Base-by-base conservation (phyloP, 2,329 filamentous ascomycete genomes). In the Sarocladiaceae sp. region DNA sequence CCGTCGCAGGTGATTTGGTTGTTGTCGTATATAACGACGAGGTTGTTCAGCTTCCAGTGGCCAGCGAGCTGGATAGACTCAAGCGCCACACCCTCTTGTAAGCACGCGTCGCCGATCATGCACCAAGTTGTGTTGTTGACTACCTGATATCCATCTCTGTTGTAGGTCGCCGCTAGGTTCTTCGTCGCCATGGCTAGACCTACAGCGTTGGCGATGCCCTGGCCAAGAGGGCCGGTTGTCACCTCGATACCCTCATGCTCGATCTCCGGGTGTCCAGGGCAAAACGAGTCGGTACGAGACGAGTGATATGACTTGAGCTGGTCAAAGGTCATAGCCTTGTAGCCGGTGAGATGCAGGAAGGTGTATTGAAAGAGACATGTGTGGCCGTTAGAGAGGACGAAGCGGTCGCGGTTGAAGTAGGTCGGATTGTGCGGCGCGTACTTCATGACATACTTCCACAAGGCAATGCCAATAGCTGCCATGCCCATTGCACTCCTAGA, bases 321-420 rank as follows among this genome's bases (percentile, higher is more conserved):
- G 5, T 78, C 74, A 6, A 77, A 55, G 0, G 74, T 78, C 75
- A 75, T 76, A 47, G 59, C 58, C 48, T 70, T 67, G 59, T 76
- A 78, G 35, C 75, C 76, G 1, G 63, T 62, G 9, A 79, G 64
- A 47, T 80, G 71, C 7, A 75, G 59, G 48, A 78, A 72, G 0
- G 61, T 56, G 56, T 79, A 78, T 46, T 75, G 70, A 48, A 75
- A 77, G 18, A 78, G 61, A 51, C 72, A 74, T 1, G 70, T 68
- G 51, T 78, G 74, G n/a, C 53, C 78, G 50, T 82, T 82, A 18
- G 76, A 81, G 10, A 82, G 65, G 6, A 82, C 72, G 52, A 82
- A 82, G 18, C 77, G 70, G 51, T 82, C 78, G 27, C 78, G 66
- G 56, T 82, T 79, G 64, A 82, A 80, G 57, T 65, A 82, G 33